A percentile compares a stretch with the other conserved stretches of the same genome.
Evolutionary conservation across 2,329 filamentous ascomycete genomes (phyloP).

Genomic region (Penicillium expansum): DNA sequence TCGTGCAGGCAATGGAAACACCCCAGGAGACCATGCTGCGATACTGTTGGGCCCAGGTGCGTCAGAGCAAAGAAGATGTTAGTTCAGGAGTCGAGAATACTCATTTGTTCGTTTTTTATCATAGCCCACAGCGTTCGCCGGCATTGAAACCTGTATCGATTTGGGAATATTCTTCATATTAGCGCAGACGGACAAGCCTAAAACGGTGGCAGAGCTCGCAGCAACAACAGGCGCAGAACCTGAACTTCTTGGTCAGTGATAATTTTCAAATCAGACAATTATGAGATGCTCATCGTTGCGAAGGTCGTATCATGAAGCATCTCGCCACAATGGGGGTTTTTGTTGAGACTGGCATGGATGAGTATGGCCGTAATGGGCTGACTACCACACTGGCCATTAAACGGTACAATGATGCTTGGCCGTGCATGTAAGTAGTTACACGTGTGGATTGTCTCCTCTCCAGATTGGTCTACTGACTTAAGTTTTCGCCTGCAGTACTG

Average conservation of each 20-base stretch:
- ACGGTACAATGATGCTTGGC: constrained; percentile 18
- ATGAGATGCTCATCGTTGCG: not conserved
- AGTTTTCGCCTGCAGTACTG: not conserved
- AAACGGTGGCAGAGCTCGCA: constrained; percentile 18
- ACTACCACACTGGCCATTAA: constrained; percentile 11
- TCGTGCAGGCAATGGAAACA: constrained; percentile 29
- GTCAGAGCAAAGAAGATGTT: not conserved
- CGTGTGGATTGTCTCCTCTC: too few relatives aligned
- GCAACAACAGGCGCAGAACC: constrained; percentile 7
- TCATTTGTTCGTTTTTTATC: not conserved
- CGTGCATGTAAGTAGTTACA: constrained; percentile 13
- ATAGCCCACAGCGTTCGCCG: constrained; percentile 14
- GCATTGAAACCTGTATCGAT: constrained; percentile 19
- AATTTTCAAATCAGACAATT: too few relatives aligned
- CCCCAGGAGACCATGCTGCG: constrained; percentile 31
- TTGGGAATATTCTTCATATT: constrained; percentile 16
- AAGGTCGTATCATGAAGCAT: constrained; percentile 21
- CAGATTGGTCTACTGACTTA: not conserved
- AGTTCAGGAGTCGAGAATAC: not conserved
- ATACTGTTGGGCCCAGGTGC: constrained; percentile 27
- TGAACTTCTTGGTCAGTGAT: constrained; percentile 12
- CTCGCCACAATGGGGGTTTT: constrained; percentile 17
- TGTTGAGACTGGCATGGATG: constrained; percentile 15
- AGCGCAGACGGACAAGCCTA: constrained; percentile 7
- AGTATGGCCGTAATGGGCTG: constrained; percentile 15